A percentile compares a stretch with the other conserved stretches of the same genome.
Evolutionary conservation across 495 filamentous ascomycete genomes (phyloP).

Genomic region (Trichoderma reesei): DNA sequence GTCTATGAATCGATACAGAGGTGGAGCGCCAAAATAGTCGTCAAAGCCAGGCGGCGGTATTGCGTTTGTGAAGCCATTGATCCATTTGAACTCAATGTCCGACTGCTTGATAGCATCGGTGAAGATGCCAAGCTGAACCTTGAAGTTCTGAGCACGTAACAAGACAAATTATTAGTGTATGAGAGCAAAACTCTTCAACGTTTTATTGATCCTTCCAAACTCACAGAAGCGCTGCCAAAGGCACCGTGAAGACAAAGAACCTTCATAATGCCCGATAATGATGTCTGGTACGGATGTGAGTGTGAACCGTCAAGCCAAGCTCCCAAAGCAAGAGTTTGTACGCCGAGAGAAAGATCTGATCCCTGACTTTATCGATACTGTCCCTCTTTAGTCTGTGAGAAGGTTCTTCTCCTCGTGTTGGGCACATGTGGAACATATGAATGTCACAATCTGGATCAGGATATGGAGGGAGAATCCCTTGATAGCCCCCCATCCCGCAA

Average conservation of each 20-base stretch:
- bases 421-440: too few relatives aligned
- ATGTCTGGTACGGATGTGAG: not conserved
- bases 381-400: too few relatives aligned
- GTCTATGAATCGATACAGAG: slow-evolving; percentile 42
- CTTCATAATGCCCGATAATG: slow-evolving; percentile 19
- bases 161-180: slow-evolving; percentile 15
- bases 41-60: slow-evolving; percentile 40
- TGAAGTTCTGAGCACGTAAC: slow-evolving; percentile 33
- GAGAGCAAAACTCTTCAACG: not conserved
- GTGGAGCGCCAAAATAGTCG: slow-evolving; percentile 42
- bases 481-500: not conserved
- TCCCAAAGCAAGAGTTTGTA: not conserved
- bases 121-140: slow-evolving; percentile 38
- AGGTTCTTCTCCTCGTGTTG: too few relatives aligned
- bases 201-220: slow-evolving; percentile 16
- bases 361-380: too few relatives aligned
- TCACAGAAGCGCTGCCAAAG: slow-evolving; percentile 43
- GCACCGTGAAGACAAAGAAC: slow-evolving; percentile 37
- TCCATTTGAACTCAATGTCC: slow-evolving; percentile 38
- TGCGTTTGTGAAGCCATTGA: slow-evolving; percentile 37
- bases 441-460: too few relatives aligned
- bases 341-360: not conserved
- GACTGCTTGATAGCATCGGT: slow-evolving; percentile 28
- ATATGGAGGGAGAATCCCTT: not conserved
- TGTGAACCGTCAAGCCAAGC: not conserved